Conservation (phyloP, 331 rosid species). For the Malus hybrid region DNA sequence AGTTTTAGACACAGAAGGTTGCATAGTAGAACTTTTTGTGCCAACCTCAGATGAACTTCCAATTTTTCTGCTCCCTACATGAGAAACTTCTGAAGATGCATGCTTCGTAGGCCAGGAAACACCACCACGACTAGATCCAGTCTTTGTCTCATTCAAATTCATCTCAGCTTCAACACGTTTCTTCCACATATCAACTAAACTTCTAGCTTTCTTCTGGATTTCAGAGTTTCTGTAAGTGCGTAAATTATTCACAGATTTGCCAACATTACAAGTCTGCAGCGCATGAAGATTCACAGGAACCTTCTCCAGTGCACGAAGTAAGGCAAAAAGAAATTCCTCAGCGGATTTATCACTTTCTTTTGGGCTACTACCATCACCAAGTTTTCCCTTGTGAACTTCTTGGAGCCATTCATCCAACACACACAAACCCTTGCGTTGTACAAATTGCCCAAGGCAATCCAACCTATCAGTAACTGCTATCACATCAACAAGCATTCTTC, state of each 20-base stretch:
- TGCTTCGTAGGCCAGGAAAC: conserved; percentile 56
- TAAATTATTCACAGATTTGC: conserved; percentile 80
- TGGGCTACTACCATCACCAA: conserved; percentile 47
- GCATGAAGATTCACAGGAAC: conserved; percentile 80
- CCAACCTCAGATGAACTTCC: conserved; percentile 51
- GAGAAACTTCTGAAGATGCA: conserved; percentile 48
- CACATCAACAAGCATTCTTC: conserved; percentile 65
- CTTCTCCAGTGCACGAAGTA: conserved; percentile 79
- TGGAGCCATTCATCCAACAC: conserved; percentile 96
- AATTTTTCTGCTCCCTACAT: conserved; percentile 42
- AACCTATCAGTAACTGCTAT: conserved; percentile 61
- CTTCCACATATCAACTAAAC: conserved; percentile 88
- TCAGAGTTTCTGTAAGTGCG: conserved; percentile 70
- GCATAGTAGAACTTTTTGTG: conserved; percentile 46
- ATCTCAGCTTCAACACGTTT: conserved; percentile 92
- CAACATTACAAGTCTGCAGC: conserved; percentile 58
- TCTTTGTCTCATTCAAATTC: conserved; percentile 60
- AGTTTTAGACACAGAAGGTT: conserved; percentile 40
- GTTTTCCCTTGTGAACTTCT: conserved; percentile 76
- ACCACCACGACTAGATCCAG: conserved; percentile 46
- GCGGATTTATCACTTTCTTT: conserved; percentile 53
- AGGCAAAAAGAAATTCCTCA: conserved; percentile 67
- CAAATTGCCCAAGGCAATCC: conserved; percentile 65
- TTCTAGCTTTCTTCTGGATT: conserved; percentile 75
- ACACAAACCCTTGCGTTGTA: conserved; percentile 67